Evolutionary conservation across 2,329 filamentous ascomycete species (phyloP).

Genomic region (Domatiomyces catenatus): DNA sequence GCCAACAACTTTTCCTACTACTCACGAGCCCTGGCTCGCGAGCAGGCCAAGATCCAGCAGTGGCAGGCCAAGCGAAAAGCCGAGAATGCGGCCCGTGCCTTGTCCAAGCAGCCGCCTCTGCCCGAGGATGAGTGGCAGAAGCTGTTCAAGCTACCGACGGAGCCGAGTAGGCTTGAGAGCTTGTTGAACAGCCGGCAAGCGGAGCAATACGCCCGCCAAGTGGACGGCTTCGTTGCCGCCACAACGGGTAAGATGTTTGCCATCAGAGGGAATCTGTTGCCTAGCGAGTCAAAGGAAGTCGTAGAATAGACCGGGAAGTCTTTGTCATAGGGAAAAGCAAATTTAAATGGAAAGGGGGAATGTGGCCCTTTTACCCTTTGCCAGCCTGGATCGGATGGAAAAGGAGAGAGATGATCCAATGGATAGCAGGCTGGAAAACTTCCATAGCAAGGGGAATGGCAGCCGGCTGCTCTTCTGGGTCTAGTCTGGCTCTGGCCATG

Average conservation of each 20-base stretch:
- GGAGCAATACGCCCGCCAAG: conserved; percentile 93
- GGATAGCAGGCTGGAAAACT: neutral
- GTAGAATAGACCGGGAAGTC: conserved; percentile 1
- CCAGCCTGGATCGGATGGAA: neutral
- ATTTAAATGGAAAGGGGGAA: neutral
- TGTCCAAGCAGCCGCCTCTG: conserved; percentile 74
- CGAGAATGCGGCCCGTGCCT: conserved; percentile 71
- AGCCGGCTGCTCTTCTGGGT: neutral
- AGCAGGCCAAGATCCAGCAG: conserved; percentile 89
- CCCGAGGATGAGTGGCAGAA: conserved; percentile 98
- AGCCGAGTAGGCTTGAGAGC: conserved; percentile 82
- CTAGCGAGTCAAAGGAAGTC: conserved; percentile 16
- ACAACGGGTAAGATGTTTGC: conserved; percentile 97
- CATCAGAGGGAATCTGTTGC: conserved; percentile 55
- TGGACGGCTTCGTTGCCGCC: conserved; percentile 85
- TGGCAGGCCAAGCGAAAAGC: conserved; percentile 96
- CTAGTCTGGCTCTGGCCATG: neutral
- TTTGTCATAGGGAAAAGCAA: conserved; percentile 1
- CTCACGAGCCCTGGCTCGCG: conserved; percentile 79
- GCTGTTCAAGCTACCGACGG: conserved; percentile 91
- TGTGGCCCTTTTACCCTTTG: neutral
- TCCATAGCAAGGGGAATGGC: neutral
- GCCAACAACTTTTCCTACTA: conserved; percentile 99
- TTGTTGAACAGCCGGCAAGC: conserved; percentile 93
- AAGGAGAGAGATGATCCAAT: neutral